Percentiles rank a stretch among this genome's conserved stretches.
Conservation (phyloP, 2,329 filamentous ascomycete species). For the Gremmenia infestans region DNA sequence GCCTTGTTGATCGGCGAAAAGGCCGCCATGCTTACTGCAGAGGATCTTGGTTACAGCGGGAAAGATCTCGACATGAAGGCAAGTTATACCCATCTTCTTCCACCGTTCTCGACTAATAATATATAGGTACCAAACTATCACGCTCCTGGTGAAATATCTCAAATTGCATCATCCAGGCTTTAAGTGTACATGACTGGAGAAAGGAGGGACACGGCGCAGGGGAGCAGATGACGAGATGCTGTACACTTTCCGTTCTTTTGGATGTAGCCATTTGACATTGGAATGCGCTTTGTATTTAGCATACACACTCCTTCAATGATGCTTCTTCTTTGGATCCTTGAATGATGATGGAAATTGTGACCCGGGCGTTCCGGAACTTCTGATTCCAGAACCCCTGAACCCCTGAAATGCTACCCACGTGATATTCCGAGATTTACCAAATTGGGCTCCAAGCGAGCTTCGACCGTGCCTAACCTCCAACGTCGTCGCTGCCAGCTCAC, state of each 20-base stretch:
- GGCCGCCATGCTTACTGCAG: slow-evolving; percentile 36
- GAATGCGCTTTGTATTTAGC: background rate
- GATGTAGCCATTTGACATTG: background rate
- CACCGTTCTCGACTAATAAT: background rate
- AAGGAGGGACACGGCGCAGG: background rate
- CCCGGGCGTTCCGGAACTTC: too few relatives aligned
- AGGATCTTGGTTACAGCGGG: slow-evolving; percentile 45
- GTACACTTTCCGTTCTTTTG: background rate
- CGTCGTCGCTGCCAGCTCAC: background rate
- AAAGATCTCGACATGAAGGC: slow-evolving; percentile 70
- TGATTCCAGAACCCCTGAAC: background rate
- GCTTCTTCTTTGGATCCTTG: background rate
- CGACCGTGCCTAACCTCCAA: background rate
- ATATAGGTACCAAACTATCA: slow-evolving; percentile 50
- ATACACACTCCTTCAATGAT: background rate
- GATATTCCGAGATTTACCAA: background rate
- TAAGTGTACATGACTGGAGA: slow-evolving; percentile 3
- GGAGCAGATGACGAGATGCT: background rate
- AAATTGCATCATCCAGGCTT: slow-evolving; percentile 17
- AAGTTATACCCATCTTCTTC: background rate
- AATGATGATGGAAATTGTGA: too few relatives aligned
- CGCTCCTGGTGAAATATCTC: slow-evolving; percentile 43
- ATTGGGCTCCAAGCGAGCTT: background rate
- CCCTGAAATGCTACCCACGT: background rate
- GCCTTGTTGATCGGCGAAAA: slow-evolving; percentile 40